These are phyloP conservation scores for Anisogramma anomala DNA, from an alignment of 2,329 filamentous ascomycete genomes.

Conservation along the genomic window DNA sequence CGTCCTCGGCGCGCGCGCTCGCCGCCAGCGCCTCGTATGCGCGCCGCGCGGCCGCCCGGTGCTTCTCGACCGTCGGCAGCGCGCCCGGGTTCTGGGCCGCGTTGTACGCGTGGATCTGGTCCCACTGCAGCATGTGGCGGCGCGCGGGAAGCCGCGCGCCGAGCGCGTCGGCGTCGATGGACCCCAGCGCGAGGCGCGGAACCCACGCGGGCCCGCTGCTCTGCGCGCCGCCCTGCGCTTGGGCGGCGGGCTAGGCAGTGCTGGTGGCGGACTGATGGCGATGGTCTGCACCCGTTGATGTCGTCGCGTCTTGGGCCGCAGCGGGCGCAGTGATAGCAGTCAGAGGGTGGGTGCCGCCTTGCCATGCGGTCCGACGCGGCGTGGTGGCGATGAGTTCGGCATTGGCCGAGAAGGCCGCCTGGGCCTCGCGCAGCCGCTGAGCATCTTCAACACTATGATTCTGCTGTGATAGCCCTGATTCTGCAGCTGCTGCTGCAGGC, in stretches of 20 bases:
- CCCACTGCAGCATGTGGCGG: slow-evolving; percentile 26
- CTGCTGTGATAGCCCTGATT: neutral
- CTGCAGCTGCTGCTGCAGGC: neutral
- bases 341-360: neutral
- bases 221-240: no score
- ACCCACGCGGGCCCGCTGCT: slow-evolving; percentile 11
- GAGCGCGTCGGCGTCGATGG: slow-evolving; percentile 25
- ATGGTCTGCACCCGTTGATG: neutral
- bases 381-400: neutral
- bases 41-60: neutral
- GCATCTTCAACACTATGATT: neutral
- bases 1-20: slow-evolving; percentile 1
- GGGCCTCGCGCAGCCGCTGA: neutral
- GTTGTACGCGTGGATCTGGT: slow-evolving; percentile 10
- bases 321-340: neutral
- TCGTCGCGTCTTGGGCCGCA: neutral
- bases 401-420: neutral
- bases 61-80: neutral
- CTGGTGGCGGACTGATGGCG: slow-evolving; percentile 17
- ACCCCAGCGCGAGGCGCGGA: slow-evolving; percentile 25
- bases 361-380: slow-evolving; percentile 3
- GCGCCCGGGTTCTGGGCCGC: neutral
- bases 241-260: no score
- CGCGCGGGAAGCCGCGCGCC: slow-evolving; percentile 27
- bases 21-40: slow-evolving; percentile 4